phyloP scores from a whole-genome alignment of 768 basidiomycete species.

The Fomitopsis serialis region DNA sequence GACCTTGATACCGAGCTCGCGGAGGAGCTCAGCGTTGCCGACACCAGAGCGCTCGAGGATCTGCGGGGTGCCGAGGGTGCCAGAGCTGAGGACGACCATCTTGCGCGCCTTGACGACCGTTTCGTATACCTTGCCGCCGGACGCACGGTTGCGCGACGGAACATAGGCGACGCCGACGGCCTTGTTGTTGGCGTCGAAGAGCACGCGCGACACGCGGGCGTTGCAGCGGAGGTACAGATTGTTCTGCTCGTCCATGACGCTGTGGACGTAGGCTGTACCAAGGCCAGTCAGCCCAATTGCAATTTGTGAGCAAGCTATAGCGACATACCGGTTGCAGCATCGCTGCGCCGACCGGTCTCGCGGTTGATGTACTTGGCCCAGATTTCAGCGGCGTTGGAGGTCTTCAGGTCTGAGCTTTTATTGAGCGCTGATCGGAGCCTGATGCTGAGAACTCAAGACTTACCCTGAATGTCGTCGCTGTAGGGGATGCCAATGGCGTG shows the following conservation, averaged over 20 bases:
- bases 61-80: constrained; percentile 66
- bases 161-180: constrained; percentile 71
- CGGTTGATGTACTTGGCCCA: constrained; percentile 79
- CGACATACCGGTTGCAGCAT: constrained; percentile 55
- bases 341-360: constrained; percentile 65
- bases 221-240: constrained; percentile 67
- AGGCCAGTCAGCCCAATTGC: not conserved
- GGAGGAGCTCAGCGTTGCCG: constrained; percentile 47
- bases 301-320: not conserved
- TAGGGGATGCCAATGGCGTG: constrained; percentile 59
- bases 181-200: constrained; percentile 63
- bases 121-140: constrained; percentile 47
- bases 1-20: constrained; percentile 53
- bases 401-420: constrained; percentile 41
- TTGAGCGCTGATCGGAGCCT: not conserved
- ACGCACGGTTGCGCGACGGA: constrained; percentile 52
- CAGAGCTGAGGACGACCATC: constrained; percentile 58
- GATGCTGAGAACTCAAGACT: not conserved
- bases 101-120: constrained; percentile 65
- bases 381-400: constrained; percentile 59
- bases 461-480: constrained; percentile 64
- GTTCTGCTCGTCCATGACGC: constrained; percentile 61
- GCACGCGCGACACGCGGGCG: constrained; percentile 60
- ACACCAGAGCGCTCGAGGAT: constrained; percentile 73
- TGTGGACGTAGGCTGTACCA: constrained; percentile 55